phyloP scores from a whole-genome alignment of 805 yeast genomes.

The Cyberlindnera petersonii region DNA sequence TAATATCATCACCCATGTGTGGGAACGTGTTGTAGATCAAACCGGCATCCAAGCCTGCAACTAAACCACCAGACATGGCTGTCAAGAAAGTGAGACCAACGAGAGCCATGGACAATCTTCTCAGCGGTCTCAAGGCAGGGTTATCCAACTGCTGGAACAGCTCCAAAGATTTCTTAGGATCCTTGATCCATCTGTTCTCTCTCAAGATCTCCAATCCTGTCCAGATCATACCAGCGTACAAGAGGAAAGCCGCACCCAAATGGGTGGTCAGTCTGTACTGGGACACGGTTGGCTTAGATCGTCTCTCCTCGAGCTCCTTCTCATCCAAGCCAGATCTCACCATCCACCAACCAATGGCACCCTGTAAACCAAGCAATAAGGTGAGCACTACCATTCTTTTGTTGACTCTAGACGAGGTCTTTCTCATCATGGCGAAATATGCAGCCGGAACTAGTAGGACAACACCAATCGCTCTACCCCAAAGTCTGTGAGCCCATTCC shows the following conservation, averaged over 20 bases:
- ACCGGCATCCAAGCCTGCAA: constrained; percentile 98
- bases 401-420: constrained; percentile 64
- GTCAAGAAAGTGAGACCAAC: constrained; percentile 75
- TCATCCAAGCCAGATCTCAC: constrained; percentile 91
- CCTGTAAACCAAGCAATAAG: constrained; percentile 83
- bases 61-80: constrained; percentile 97
- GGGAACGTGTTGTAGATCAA: constrained; percentile 95
- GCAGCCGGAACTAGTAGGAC: constrained; percentile 80
- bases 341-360: constrained; percentile 99
- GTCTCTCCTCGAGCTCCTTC: constrained; percentile 69
- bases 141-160: constrained; percentile 57
- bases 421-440: constrained; percentile 67
- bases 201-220: constrained; percentile 82
- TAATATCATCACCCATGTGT: constrained; percentile 82
- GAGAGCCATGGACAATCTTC: constrained; percentile 52
- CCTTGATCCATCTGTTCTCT: constrained; percentile 64
- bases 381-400: constrained; percentile 68
- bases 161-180: constrained; percentile 55
- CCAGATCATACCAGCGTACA: constrained; percentile 86
- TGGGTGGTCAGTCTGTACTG: constrained; percentile 94
- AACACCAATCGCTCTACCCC: constrained; percentile 89
- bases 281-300: constrained; percentile 94
- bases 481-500: constrained; percentile 96
- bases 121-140: constrained; percentile 54
- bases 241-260: constrained; percentile 84